A percentile compares a stretch with the other conserved stretches of the same genome.
phyloP scores from a whole-genome alignment of 352 stramenopile species.

The Aphanomyces invadans region DNA sequence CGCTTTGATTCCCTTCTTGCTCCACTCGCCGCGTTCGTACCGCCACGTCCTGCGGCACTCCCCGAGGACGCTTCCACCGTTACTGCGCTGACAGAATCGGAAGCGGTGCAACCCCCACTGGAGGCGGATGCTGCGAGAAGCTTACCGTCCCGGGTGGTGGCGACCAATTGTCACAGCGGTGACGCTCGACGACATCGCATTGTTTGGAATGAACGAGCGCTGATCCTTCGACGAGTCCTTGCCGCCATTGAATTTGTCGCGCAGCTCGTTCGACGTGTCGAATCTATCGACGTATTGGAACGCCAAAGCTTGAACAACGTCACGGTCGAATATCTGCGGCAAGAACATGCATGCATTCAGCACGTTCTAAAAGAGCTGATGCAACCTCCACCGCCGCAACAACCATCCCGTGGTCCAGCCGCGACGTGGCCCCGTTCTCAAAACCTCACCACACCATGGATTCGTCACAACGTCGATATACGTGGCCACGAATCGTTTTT shows the following conservation, averaged over 20 bases:
- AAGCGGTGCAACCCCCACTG: too few relatives aligned
- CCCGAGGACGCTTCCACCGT: background rate
- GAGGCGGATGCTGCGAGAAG: background rate
- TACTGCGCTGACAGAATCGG: background rate
- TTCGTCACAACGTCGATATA: background rate
- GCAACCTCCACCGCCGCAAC: background rate
- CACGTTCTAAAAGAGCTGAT: background rate
- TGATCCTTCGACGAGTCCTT: background rate
- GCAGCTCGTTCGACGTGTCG: background rate
- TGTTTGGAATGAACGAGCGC: background rate
- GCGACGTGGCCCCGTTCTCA: constrained; percentile 9
- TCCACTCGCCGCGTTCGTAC: background rate
- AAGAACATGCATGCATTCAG: constrained; percentile 7
- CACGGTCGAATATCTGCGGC: constrained; percentile 1
- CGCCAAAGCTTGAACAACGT: background rate
- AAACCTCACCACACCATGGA: background rate
- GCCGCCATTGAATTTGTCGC: background rate
- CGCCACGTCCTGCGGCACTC: background rate
- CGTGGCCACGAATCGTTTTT: background rate
- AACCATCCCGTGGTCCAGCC: background rate
- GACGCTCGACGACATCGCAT: background rate
- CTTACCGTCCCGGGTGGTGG: background rate
- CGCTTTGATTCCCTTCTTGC: background rate
- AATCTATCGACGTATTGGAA: background rate
- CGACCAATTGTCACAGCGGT: background rate